A percentile compares a stretch with the other conserved stretches of the same genome.
Evolutionary conservation across 805 yeast species (phyloP).

Genomic region (Pichia sporocuriosa): DNA sequence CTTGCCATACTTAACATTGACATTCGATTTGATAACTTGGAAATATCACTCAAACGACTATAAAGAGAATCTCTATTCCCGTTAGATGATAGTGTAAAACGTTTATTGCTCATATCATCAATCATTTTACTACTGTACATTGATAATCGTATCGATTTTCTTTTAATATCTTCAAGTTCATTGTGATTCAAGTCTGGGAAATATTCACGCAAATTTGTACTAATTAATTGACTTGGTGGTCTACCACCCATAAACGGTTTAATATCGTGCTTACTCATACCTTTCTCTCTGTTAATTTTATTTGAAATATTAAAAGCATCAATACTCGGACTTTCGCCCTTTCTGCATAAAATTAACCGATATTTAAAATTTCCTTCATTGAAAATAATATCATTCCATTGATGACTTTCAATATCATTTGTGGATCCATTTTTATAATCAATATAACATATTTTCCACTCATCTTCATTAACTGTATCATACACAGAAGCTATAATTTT

Average conservation of each 20-base stretch:
- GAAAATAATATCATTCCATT: background rate
- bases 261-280: slow-evolving; percentile 4
- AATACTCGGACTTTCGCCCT: slow-evolving; percentile 35
- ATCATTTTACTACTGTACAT: slow-evolving; percentile 31
- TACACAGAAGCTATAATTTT: slow-evolving; percentile 24
- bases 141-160: slow-evolving; percentile 79
- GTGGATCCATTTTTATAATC: slow-evolving; percentile 32
- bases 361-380: slow-evolving; percentile 38
- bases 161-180: slow-evolving; percentile 69
- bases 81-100: slow-evolving; percentile 2
- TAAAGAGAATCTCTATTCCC: slow-evolving; percentile 20
- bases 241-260: slow-evolving; percentile 67
- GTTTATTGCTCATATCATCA: slow-evolving; percentile 12
- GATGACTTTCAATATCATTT: slow-evolving; percentile 40
- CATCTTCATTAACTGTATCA: slow-evolving; percentile 24
- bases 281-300: slow-evolving; percentile 14
- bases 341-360: slow-evolving; percentile 53
- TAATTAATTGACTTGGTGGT: slow-evolving; percentile 88
- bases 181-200: slow-evolving; percentile 77
- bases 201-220: slow-evolving; percentile 81
- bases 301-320: slow-evolving; percentile 53
- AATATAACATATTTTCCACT: slow-evolving; percentile 54
- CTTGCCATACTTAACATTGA: slow-evolving; percentile 26
- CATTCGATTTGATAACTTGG: slow-evolving; percentile 15
- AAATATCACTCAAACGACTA: slow-evolving; percentile 15